Evolutionary conservation across 78 protist genomes (phyloP).

Genomic region (Mastigamoeba balamuthi): DNA sequence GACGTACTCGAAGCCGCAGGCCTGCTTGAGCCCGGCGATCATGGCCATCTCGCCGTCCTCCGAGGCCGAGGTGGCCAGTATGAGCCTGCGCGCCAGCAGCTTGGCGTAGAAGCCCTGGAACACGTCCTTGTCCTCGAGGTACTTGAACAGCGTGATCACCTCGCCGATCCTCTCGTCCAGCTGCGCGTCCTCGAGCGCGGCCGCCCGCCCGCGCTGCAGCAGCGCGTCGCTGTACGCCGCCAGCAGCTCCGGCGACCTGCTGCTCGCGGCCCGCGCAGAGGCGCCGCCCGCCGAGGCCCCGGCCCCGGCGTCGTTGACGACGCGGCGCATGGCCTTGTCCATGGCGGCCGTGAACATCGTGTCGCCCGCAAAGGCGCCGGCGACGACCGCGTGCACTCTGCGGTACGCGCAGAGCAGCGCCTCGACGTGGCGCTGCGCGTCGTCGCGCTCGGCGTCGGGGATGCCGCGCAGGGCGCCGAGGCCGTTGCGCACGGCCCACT

Average conservation of each 20-base stretch:
- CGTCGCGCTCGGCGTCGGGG: conserved; percentile 19
- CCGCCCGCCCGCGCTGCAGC: conserved; percentile 34
- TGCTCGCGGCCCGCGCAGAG: conserved; percentile 6
- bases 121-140: conserved; percentile 70
- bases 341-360: conserved; percentile 43
- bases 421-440: conserved; percentile 46
- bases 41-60: conserved; percentile 55
- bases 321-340: conserved; percentile 33
- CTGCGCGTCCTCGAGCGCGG: conserved; percentile 30
- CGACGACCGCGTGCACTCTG: conserved; percentile 23
- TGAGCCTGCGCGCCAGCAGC: conserved; percentile 45
- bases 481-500: conserved; percentile 33
- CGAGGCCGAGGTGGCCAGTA: conserved; percentile 46
- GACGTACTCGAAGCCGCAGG: conserved; percentile 62
- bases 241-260: conserved; percentile 58
- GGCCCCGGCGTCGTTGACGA: too few species aligned
- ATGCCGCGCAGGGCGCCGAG: conserved; percentile 17
- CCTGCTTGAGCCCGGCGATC: conserved; percentile 56
- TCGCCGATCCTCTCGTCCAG: conserved; percentile 54
- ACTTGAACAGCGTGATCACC: conserved; percentile 52
- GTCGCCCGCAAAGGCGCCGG: conserved; percentile 46
- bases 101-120: conserved; percentile 65
- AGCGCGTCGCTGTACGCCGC: conserved; percentile 66
- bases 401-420: conserved; percentile 50
- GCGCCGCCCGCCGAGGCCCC: too few species aligned